A percentile compares a stretch with the other conserved stretches of the same genome.
These are phyloP conservation scores for Aspergillus luchuensis DNA, from an alignment of 2,329 filamentous ascomycete species.

Conservation along the genomic window DNA sequence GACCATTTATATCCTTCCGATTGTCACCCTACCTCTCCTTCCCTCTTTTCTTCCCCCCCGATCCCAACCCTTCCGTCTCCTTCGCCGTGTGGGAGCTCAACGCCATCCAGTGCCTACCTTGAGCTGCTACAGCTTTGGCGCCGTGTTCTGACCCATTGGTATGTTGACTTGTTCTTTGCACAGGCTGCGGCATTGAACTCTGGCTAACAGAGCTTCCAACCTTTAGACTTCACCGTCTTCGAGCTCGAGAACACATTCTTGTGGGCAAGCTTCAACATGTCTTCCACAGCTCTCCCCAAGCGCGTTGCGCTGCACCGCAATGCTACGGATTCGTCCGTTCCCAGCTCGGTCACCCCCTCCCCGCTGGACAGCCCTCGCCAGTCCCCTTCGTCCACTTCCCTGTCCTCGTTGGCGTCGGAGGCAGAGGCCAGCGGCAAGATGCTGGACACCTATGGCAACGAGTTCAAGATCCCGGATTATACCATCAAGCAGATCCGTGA, in stretches of 20 bases:
- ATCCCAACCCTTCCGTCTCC: slow-evolving; percentile 4
- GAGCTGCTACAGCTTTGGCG: background rate
- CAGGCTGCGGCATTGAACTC: background rate
- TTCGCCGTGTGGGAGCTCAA: slow-evolving; percentile 5
- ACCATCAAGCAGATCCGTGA: slow-evolving; percentile 97
- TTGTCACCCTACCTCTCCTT: slow-evolving; percentile 12
- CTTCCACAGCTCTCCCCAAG: slow-evolving; percentile 53
- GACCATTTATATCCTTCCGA: slow-evolving; percentile 14
- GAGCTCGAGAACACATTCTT: slow-evolving; percentile 4
- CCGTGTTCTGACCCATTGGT: slow-evolving; percentile 7
- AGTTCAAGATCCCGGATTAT: slow-evolving; percentile 90
- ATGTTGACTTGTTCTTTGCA: slow-evolving; percentile 3
- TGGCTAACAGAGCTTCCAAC: background rate
- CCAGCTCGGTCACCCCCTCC: slow-evolving; percentile 57
- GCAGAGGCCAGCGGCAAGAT: slow-evolving; percentile 63
- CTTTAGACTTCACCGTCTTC: background rate
- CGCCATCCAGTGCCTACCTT: slow-evolving; percentile 13
- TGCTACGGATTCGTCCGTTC: slow-evolving; percentile 58
- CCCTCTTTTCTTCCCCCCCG: slow-evolving; percentile 8
- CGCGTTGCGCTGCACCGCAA: slow-evolving; percentile 55
- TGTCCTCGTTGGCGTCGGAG: slow-evolving; percentile 82
- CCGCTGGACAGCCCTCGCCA: slow-evolving; percentile 62
- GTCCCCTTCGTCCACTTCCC: slow-evolving; percentile 81
- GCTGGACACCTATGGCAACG: slow-evolving; percentile 89
- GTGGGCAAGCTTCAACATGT: slow-evolving; percentile 38